Conservation (phyloP, 78 protist species). For the Guillardia theta region DNA sequence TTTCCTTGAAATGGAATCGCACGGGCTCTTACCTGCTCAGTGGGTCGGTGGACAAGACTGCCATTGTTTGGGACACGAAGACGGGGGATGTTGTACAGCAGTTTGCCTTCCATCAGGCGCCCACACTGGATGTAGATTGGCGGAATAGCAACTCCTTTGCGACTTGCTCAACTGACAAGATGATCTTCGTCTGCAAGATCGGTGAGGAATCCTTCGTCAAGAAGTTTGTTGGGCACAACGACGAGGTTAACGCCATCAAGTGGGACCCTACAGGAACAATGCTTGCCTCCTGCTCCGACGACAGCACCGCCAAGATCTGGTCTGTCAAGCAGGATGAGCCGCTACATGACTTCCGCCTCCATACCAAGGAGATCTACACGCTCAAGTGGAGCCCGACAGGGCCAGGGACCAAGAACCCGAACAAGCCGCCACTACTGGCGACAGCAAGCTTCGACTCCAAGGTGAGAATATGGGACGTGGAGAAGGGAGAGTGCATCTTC, state of each 20-base stretch:
- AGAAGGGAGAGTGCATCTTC: conserved; percentile 50
- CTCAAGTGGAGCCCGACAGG: conserved; percentile 61
- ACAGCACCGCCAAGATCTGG: conserved; percentile 83
- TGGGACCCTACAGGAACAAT: conserved; percentile 88
- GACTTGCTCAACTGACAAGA: conserved; percentile 53
- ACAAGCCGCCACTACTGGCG: conserved; percentile 57
- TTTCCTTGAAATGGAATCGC: conserved; percentile 89
- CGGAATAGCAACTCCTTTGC: conserved; percentile 55
- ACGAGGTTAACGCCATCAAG: conserved; percentile 79
- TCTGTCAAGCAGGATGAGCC: background rate
- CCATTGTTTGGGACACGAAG: conserved; percentile 86
- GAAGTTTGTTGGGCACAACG: background rate
- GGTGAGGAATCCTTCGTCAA: conserved; percentile 48
- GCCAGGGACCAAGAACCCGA: conserved; percentile 60
- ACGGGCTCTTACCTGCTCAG: conserved; percentile 74
- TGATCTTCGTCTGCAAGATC: conserved; percentile 70
- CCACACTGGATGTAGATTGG: conserved; percentile 95
- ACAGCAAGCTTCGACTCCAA: conserved; percentile 3
- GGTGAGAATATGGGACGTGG: conserved; percentile 6
- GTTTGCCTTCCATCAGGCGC: conserved; percentile 80
- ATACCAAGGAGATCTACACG: conserved; percentile 83
- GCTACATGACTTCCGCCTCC: conserved; percentile 58
- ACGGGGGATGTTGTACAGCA: conserved; percentile 73
- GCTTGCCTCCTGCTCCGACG: conserved; percentile 94
- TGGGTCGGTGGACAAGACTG: conserved; percentile 86